These are phyloP conservation scores for Sequoia sempervirens DNA, from an alignment of 75 land plant genomes.

Conservation along the genomic window DNA sequence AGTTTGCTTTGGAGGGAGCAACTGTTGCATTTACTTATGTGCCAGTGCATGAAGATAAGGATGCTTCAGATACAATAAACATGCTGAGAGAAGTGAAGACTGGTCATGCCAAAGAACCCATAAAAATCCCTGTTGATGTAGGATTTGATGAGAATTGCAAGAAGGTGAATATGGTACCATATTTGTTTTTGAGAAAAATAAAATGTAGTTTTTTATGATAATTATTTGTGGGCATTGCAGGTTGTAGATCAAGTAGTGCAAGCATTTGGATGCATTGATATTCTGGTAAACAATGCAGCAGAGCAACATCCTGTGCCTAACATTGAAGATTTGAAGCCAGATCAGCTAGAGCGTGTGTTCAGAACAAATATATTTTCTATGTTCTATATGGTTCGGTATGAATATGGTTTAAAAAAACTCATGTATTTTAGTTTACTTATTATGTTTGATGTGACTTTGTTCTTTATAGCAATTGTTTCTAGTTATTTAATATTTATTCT, in stretches of 20 bases:
- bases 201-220: not conserved
- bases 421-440: not conserved
- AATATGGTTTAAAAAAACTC: not conserved
- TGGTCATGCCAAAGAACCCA: slow-evolving; percentile 51
- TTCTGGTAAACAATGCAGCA: slow-evolving; percentile 81
- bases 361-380: slow-evolving; percentile 78
- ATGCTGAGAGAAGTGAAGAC: slow-evolving; percentile 45
- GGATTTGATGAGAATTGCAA: slow-evolving; percentile 86
- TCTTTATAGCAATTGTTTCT: not conserved
- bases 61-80: slow-evolving; percentile 64
- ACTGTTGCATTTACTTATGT: slow-evolving; percentile 90
- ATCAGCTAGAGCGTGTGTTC: slow-evolving; percentile 68
- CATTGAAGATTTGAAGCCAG: slow-evolving; percentile 53
- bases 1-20: slow-evolving; percentile 74
- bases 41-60: slow-evolving; percentile 66
- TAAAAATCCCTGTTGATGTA: slow-evolving; percentile 66
- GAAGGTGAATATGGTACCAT: slow-evolving; percentile 32
- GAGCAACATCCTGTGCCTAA: slow-evolving; percentile 52
- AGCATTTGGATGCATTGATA: slow-evolving; percentile 69
- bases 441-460: not conserved
- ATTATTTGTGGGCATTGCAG: slow-evolving; percentile 12
- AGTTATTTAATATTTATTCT: not conserved
- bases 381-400: slow-evolving; percentile 62
- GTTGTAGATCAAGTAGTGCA: slow-evolving; percentile 61
- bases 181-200: not conserved